phyloP scores from a whole-genome alignment of 2,329 filamentous ascomycete genomes.

The Alternaria infectoria region DNA sequence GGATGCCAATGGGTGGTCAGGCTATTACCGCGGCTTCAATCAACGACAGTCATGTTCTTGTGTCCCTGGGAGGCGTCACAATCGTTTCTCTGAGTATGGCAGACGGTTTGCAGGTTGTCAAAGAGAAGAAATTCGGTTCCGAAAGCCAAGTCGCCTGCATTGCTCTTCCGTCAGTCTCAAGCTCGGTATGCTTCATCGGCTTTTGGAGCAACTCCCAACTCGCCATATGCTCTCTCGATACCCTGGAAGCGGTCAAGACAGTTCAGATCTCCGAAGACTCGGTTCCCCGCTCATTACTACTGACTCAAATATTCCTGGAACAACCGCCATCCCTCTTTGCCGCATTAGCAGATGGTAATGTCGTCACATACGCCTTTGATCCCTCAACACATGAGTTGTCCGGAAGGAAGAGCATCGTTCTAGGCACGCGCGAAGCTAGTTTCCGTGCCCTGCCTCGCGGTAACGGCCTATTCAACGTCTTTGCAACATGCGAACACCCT shows the following conservation, averaged over 20 bases:
- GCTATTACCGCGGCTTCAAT: conserved; percentile 79
- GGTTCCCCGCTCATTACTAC: conserved; percentile 79
- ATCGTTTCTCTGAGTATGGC: conserved; percentile 72
- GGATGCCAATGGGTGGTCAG: conserved; percentile 58
- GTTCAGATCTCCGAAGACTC: conserved; percentile 66
- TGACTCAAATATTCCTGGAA: conserved; percentile 74
- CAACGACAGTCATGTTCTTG: conserved; percentile 71
- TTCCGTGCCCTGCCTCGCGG: conserved; percentile 78
- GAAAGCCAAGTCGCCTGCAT: conserved; percentile 86
- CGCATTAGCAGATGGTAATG: conserved; percentile 89
- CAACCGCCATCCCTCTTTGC: conserved; percentile 81
- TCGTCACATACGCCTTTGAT: conserved; percentile 81
- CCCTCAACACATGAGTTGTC: conserved; percentile 67
- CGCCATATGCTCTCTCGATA: conserved; percentile 72
- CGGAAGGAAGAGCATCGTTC: conserved; percentile 77
- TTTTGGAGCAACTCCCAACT: conserved; percentile 87
- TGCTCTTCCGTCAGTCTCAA: conserved; percentile 70
- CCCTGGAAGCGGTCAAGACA: conserved; percentile 69
- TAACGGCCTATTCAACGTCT: conserved; percentile 74
- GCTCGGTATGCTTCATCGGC: conserved; percentile 76
- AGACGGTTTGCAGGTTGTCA: conserved; percentile 63
- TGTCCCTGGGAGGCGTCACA: conserved; percentile 77
- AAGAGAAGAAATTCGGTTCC: conserved; percentile 66
- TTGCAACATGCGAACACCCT: conserved; percentile 92
- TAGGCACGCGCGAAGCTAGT: conserved; percentile 84